Evolutionary conservation across 2,329 filamentous ascomycete genomes (phyloP).

Genomic region (Penicillium palitans): DNA sequence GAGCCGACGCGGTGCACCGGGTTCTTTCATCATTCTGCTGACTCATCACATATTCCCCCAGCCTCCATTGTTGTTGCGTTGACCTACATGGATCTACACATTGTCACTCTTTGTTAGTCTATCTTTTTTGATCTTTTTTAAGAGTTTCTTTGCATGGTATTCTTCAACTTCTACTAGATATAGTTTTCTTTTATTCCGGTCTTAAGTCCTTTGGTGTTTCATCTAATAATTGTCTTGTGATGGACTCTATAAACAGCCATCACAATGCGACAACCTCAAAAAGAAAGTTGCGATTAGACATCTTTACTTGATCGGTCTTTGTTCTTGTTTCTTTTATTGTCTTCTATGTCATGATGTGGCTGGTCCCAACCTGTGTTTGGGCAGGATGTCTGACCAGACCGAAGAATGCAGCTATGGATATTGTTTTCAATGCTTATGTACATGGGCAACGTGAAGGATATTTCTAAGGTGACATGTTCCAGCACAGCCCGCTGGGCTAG

Average conservation of each 20-base stretch:
- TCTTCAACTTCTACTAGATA: neutral
- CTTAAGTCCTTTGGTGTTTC: neutral
- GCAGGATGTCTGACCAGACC: neutral
- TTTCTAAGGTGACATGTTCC: conserved; percentile 2
- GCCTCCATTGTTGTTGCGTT: neutral
- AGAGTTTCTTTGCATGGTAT: neutral
- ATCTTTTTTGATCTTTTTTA: neutral
- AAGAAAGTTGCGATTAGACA: neutral
- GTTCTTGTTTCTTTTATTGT: neutral
- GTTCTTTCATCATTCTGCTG: conserved; percentile 9
- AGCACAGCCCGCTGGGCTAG: conserved; percentile 21
- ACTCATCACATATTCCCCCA: conserved; percentile 6
- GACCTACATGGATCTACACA: neutral
- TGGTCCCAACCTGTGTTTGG: neutral
- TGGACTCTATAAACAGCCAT: neutral
- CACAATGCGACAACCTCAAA: neutral
- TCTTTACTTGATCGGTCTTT: neutral
- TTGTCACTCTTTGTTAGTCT: neutral
- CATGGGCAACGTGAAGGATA: conserved; percentile 18
- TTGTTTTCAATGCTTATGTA: conserved; percentile 22
- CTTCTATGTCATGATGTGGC: neutral
- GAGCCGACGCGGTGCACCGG: conserved; percentile 3
- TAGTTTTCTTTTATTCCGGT: neutral
- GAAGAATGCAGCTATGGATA: conserved; percentile 12
- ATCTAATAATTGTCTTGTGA: neutral